Conservation (phyloP, 805 yeast genomes). For the Ogataea populi-albae region DNA sequence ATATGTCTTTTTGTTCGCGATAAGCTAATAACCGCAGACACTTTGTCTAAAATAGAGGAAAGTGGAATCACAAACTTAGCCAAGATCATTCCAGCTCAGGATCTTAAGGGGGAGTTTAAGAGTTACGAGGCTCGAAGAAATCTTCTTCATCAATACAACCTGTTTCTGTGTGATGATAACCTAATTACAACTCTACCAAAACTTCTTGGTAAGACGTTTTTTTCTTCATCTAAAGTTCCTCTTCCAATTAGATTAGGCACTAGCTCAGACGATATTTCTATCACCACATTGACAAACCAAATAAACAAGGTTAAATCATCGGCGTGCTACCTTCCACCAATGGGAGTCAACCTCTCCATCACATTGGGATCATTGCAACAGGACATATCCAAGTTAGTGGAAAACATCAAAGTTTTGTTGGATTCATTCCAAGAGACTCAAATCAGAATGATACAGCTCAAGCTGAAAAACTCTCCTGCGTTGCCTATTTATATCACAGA, state of each 20-base stretch:
- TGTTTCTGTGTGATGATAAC: slow-evolving; percentile 83
- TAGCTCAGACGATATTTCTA: slow-evolving; percentile 34
- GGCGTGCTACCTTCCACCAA: slow-evolving; percentile 64
- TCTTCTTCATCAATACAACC: slow-evolving; percentile 62
- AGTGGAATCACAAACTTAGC: slow-evolving; percentile 43
- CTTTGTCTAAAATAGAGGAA: slow-evolving; percentile 45
- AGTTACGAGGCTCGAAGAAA: slow-evolving; percentile 86
- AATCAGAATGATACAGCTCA: slow-evolving; percentile 60
- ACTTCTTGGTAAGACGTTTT: slow-evolving; percentile 77
- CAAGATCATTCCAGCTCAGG: slow-evolving; percentile 65
- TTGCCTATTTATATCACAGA: slow-evolving; percentile 78
- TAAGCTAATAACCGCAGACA: slow-evolving; percentile 42
- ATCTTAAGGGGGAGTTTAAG: slow-evolving; percentile 81
- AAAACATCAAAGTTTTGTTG: slow-evolving; percentile 58
- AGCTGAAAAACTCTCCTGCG: slow-evolving; percentile 72
- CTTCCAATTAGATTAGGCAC: slow-evolving; percentile 53
- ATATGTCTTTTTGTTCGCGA: slow-evolving; percentile 74
- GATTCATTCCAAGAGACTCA: slow-evolving; percentile 40
- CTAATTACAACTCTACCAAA: slow-evolving; percentile 78
- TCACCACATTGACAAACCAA: slow-evolving; percentile 53
- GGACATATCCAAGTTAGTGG: slow-evolving; percentile 48
- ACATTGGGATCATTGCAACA: slow-evolving; percentile 59
- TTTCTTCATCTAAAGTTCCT: slow-evolving; percentile 60
- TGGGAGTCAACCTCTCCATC: slow-evolving; percentile 65
- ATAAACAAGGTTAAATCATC: slow-evolving; percentile 56